Evolutionary conservation across 306 rosid genomes (phyloP), one percentile per base, ranked within the genome.

Genomic region (Vigna trinervia): DNA sequence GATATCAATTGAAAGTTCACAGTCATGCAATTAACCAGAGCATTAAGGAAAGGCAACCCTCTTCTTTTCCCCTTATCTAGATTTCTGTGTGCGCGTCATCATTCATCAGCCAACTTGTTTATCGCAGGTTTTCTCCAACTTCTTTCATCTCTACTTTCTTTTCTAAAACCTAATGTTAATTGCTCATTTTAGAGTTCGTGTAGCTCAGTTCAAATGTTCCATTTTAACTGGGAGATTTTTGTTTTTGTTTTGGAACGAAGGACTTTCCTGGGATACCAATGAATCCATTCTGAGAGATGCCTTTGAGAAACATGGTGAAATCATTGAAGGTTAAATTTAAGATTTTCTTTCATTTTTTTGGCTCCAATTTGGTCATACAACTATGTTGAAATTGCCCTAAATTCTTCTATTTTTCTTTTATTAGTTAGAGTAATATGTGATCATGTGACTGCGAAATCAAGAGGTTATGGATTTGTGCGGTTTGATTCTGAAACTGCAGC

Each of bases 211-310:
- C n/a, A 1, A 22, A 5, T 5, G 56, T 81, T 32, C 56, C 14
- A 48, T 50, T 30, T 66, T 80, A 23, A 41, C 20, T 47, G 4
- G 19, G 43, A 0, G 8, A 8, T 63, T 30, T 36, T 76, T 28
- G 23, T 11, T 60, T 80, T 71, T 51, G 74, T 58, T 81, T 12
- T 43, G 79, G 39, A 53, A 50, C 48, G 32, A 46, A 88, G 94
- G 97, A 58, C 86, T 92, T 76, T 87, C 96, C 5, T 86, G 84
- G 26, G 87, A 92, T 64, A 85, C 97, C 1, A 89, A 92, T 69
- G 95, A 92, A 82, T 76, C 93, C 4, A 86, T 84, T 54, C 85
- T 90, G 2, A 88, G 84, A 82, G 88, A 81, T 45, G 80, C 89
- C 17, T 92, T 92, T 74, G 84, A 70, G n/a, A 83, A 65, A 19